Evolutionary conservation across 2,329 filamentous ascomycete genomes (phyloP).

Genomic region (Fusarium transvaalense): DNA sequence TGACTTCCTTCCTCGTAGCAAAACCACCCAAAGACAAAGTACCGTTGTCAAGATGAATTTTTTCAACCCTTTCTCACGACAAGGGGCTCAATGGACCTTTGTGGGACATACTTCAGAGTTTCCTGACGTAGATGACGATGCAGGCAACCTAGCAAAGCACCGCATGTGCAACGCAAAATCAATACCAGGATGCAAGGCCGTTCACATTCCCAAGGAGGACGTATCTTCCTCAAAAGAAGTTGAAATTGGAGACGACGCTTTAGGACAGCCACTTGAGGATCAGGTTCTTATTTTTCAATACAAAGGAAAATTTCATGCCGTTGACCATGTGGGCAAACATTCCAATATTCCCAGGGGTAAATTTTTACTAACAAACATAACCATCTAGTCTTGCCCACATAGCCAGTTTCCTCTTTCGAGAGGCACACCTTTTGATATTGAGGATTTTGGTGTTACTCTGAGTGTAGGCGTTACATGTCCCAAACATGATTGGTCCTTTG

Average conservation of each 20-base stretch:
- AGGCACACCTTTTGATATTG: constrained; percentile 75
- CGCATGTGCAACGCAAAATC: constrained; percentile 55
- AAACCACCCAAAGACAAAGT: not conserved
- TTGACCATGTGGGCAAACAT: constrained; percentile 71
- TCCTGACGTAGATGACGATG: constrained; percentile 62
- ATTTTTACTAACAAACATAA: not conserved
- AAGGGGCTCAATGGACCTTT: constrained; percentile 61
- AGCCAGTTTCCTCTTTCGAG: constrained; percentile 74
- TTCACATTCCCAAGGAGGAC: constrained; percentile 61
- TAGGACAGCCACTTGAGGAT: constrained; percentile 60
- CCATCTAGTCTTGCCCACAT: constrained; percentile 72
- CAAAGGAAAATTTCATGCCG: constrained; percentile 72
- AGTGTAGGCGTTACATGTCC: constrained; percentile 75
- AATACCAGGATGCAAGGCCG: constrained; percentile 71
- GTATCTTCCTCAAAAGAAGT: constrained; percentile 55
- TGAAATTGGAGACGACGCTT: constrained; percentile 51
- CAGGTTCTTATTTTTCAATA: constrained; percentile 76
- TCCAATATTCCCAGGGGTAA: too few relatives aligned
- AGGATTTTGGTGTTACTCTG: constrained; percentile 75
- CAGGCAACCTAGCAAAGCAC: constrained; percentile 54
- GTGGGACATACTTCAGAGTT: constrained; percentile 68
- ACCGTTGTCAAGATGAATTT: constrained; percentile 39
- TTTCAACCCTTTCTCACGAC: constrained; percentile 29
- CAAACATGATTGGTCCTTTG: constrained; percentile 79
- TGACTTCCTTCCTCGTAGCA: not conserved